These are phyloP conservation scores for Misopates orontium DNA, from an alignment of 257 asterid genomes.

Conservation along the genomic window DNA sequence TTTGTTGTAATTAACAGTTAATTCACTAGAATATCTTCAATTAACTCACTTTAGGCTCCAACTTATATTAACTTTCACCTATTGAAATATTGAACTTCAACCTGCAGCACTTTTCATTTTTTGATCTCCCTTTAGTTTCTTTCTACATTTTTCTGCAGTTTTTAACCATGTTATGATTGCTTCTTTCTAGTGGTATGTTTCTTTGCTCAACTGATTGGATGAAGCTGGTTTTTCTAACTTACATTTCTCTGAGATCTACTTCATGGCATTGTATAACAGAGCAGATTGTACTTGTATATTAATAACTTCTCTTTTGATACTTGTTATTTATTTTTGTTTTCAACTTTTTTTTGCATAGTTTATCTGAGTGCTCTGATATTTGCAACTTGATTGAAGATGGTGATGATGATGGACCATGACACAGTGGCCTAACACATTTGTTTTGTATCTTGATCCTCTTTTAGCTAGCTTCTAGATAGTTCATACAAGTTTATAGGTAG, in stretches of 20 bases:
- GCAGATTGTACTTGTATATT: not conserved
- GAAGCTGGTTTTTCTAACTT: not conserved
- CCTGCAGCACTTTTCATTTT: too few relatives aligned
- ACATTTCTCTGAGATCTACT: not conserved
- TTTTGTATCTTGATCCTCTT: not conserved
- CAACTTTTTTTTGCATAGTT: conserved; percentile 46
- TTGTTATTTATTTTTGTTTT: too few relatives aligned
- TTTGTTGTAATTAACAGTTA: too few relatives aligned
- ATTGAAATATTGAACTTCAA: too few relatives aligned
- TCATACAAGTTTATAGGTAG: not conserved
- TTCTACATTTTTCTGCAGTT: too few relatives aligned
- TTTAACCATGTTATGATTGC: too few relatives aligned
- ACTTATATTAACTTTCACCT: too few relatives aligned
- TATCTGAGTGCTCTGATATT: conserved; percentile 82
- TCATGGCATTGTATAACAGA: not conserved
- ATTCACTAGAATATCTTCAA: too few relatives aligned
- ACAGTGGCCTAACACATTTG: not conserved
- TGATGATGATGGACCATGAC: conserved; percentile 71
- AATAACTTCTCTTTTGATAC: not conserved
- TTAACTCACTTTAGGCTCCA: too few relatives aligned
- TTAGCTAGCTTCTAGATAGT: not conserved
- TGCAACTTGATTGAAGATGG: conserved; percentile 88
- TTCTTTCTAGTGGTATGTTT: too few relatives aligned
- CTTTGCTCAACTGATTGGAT: too few relatives aligned
- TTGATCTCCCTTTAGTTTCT: too few relatives aligned